Evolutionary conservation across 2,329 filamentous ascomycete species (phyloP), one percentile per base, ranked within the genome.

Genomic region (Ascochyta koolunga): DNA sequence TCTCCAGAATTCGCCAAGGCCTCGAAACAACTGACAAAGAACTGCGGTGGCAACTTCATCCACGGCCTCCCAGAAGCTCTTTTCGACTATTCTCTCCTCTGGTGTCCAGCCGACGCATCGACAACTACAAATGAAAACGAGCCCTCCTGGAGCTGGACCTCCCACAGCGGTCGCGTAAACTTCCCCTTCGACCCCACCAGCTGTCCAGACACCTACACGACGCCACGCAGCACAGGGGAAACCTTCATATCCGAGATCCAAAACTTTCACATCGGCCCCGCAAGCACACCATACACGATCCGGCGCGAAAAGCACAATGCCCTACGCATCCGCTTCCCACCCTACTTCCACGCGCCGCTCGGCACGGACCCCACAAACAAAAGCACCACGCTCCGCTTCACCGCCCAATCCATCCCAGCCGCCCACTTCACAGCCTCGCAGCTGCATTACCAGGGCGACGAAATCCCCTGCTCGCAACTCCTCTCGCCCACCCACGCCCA

Each of bases 161-260:
- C 63, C 0, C 70, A 67, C 56, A 35, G 47, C 4, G 69, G 70
- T 1, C 48, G 48, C 2, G 59, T 71, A 5, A 71, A 67, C 37
- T 73, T 71, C 45, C 71, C 71, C 2, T 71, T 73, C 32, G 71
- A 73, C 47, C 69, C 66, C 1, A 67, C 66, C 11, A 73, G 58
- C 43, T 65, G 67, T 31, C 71, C 69, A 13, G 71, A 73, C 49
- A 50, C 67, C 8, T 63, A 53, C 29, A 62, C 45, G 10, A 46
- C 57, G 1, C 65, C 67, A 2, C 59, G 52, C 19, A 51, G 41
- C 45, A 58, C 66, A n/a, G 63, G 60, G 13, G 52, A 62, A 21
- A 66, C 59, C 55, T 72, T 73, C 52, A 61, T 58, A 37, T 72
- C 70, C 4, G 67, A 72, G 32, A 59, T 73, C 29, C 21, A 51